Conservation (phyloP, 371 early-diverging fungal genomes). For the Encephalitozoon intestinalis region DNA sequence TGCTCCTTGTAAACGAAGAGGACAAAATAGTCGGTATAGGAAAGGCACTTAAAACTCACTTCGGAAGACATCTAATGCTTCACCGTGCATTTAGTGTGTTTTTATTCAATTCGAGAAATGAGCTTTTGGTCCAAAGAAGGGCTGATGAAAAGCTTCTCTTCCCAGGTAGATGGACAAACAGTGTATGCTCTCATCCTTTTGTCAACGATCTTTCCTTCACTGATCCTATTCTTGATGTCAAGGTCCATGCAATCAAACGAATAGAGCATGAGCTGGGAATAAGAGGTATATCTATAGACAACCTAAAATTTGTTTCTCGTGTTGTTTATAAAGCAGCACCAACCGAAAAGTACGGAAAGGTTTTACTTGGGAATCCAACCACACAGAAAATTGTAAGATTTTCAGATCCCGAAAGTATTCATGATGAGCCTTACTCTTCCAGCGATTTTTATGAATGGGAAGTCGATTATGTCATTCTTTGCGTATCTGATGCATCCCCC, state of each 20-base stretch:
- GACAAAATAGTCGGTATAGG: slow-evolving; percentile 30
- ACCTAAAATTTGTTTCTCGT: slow-evolving; percentile 17
- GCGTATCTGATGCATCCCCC: background rate
- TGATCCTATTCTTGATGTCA: slow-evolving; percentile 19
- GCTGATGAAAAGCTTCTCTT: slow-evolving; percentile 18
- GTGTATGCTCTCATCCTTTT: slow-evolving; percentile 39
- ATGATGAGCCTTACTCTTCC: background rate
- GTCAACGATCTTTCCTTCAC: slow-evolving; percentile 10
- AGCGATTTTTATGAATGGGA: slow-evolving; percentile 20
- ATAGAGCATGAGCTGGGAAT: slow-evolving; percentile 21
- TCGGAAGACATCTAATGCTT: background rate
- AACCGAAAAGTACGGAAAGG: background rate
- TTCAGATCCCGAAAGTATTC: background rate
- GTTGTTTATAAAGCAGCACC: slow-evolving; percentile 24
- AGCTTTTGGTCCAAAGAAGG: slow-evolving; percentile 22
- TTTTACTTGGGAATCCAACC: background rate
- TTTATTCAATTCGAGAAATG: slow-evolving; percentile 16
- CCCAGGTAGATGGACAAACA: slow-evolving; percentile 37
- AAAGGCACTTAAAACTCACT: slow-evolving; percentile 21
- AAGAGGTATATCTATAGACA: background rate
- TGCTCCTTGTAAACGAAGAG: slow-evolving; percentile 21
- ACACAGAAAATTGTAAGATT: background rate
- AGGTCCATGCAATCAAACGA: slow-evolving; percentile 19
- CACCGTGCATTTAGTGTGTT: slow-evolving; percentile 39
- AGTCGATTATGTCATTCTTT: slow-evolving; percentile 27